Evolutionary conservation across 345 rosid species (phyloP).

Genomic region (Eucalyptus polyanthemos): DNA sequence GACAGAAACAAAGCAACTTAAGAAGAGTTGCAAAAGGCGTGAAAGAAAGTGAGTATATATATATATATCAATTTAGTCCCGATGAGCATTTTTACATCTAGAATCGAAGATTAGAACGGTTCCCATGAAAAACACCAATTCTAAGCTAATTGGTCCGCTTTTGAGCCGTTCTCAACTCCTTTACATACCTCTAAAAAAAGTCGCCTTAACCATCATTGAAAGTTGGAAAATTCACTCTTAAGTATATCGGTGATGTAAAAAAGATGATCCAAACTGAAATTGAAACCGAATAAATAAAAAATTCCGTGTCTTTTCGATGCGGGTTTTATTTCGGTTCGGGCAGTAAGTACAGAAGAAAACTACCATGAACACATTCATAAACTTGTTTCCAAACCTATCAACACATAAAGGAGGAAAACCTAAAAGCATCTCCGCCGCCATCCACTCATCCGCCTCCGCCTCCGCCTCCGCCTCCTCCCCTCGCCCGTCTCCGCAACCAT

Average conservation of each 20-base stretch:
- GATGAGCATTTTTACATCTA: fast-evolving
- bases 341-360: no score
- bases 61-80: fast-evolving
- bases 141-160: fast-evolving
- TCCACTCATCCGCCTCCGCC: background rate
- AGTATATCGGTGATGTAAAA: no score
- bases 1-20: no score
- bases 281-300: background rate
- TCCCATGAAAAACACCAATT: fast-evolving
- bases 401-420: background rate
- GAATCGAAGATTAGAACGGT: no score
- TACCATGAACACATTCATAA: background rate
- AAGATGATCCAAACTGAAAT: background rate
- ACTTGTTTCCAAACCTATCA: background rate
- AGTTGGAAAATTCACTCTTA: background rate
- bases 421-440: background rate
- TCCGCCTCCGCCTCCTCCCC: background rate
- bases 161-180: fast-evolving
- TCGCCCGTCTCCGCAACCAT: background rate
- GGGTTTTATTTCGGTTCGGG: background rate
- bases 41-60: no score
- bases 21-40: no score
- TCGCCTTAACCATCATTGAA: background rate
- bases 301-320: fast-evolving
- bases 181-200: no score